Evolutionary conservation across 306 rosid genomes (phyloP).

Genomic region (Cucurbita ficifolia): DNA sequence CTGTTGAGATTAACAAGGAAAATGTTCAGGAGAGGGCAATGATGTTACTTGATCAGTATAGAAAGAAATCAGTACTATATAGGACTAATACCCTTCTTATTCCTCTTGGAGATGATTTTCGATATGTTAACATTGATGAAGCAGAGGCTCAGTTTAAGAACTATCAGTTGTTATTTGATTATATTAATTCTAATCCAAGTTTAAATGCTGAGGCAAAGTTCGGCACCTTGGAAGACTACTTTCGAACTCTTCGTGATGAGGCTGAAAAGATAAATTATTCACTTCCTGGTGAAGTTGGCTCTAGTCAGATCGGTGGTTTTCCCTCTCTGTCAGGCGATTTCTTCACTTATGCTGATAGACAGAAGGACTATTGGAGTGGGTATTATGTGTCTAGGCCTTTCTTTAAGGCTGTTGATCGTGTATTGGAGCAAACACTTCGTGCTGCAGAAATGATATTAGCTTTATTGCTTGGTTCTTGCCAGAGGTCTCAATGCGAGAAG

Average conservation of each 20-base stretch:
- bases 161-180: conserved; percentile 73
- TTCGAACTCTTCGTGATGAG: conserved; percentile 61
- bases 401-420: conserved; percentile 96
- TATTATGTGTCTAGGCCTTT: conserved; percentile 97
- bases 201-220: conserved; percentile 70
- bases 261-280: conserved; percentile 72
- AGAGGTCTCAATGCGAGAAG: conserved; percentile 74
- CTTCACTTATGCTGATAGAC: conserved; percentile 91
- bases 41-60: conserved; percentile 74
- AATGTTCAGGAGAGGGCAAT: conserved; percentile 79
- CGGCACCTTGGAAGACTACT: conserved; percentile 95
- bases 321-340: conserved; percentile 95
- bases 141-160: conserved; percentile 93
- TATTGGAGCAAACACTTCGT: conserved; percentile 82
- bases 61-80: conserved; percentile 79
- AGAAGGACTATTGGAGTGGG: conserved; percentile 98
- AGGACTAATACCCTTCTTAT: conserved; percentile 88
- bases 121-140: conserved; percentile 60
- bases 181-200: conserved; percentile 74
- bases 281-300: conserved; percentile 66
- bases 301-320: conserved; percentile 68
- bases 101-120: conserved; percentile 99
- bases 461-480: conserved; percentile 65
- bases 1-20: conserved; percentile 54
- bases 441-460: conserved; percentile 82